Evolutionary conservation across 768 basidiomycete genomes (phyloP).

Genomic region (Termitomyces sp.): DNA sequence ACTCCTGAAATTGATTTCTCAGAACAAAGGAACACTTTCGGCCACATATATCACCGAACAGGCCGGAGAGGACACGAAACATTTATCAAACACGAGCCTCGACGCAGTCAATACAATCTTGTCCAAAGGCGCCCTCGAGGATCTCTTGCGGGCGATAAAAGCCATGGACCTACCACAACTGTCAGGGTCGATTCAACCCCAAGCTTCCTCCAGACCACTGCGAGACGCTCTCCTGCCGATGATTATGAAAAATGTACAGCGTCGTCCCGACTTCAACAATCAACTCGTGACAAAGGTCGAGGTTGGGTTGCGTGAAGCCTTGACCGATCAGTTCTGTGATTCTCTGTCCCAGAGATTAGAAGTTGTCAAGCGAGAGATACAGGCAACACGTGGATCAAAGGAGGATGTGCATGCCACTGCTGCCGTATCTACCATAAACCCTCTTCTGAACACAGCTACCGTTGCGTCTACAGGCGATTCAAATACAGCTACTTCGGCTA

Average conservation of each 20-base stretch:
- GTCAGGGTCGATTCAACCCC: background rate
- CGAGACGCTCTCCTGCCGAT: slow-evolving; percentile 13
- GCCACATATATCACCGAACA: background rate
- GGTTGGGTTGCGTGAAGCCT: slow-evolving; percentile 12
- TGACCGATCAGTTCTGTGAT: slow-evolving; percentile 23
- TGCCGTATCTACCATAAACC: background rate
- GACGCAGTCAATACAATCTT: background rate
- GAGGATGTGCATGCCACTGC: background rate
- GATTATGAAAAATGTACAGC: slow-evolving; percentile 14
- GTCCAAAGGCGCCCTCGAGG: background rate
- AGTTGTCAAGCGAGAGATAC: slow-evolving; percentile 11
- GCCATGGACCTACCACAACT: background rate
- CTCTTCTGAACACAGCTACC: background rate
- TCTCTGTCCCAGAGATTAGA: slow-evolving; percentile 19
- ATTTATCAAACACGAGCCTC: background rate
- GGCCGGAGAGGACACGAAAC: background rate
- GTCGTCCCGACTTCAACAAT: slow-evolving; percentile 8
- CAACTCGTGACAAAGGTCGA: slow-evolving; percentile 3
- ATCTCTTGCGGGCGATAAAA: slow-evolving; percentile 3
- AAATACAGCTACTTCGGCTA: background rate
- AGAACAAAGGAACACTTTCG: background rate
- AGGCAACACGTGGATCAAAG: background rate
- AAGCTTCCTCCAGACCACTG: background rate
- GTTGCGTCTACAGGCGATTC: background rate
- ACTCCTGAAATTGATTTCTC: background rate